phyloP scores from a whole-genome alignment of 1,284 basidiomycete species.

The Malassezia sp. region DNA sequence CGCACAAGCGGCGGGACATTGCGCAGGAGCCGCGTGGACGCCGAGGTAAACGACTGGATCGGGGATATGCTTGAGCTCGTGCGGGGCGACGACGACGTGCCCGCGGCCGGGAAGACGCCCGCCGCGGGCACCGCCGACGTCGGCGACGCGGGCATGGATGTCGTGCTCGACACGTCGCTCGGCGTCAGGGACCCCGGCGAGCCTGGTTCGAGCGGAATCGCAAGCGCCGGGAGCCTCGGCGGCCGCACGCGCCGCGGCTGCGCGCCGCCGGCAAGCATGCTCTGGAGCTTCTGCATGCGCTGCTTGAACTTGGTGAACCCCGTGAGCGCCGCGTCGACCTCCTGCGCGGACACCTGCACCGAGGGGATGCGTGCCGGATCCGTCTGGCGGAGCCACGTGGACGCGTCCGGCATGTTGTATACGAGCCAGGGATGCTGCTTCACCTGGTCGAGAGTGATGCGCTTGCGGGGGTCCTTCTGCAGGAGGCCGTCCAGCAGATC shows the following conservation, averaged over 20 bases:
- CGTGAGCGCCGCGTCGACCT: constrained; percentile 59
- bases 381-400: constrained; percentile 68
- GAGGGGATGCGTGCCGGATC: constrained; percentile 55
- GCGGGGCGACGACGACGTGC: too few relatives aligned
- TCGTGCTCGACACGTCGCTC: neutral
- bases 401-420: constrained; percentile 59
- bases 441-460: constrained; percentile 71
- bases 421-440: constrained; percentile 75
- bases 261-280: constrained; percentile 28
- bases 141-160: too few relatives aligned
- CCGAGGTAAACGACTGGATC: too few relatives aligned
- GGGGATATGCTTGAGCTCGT: too few relatives aligned
- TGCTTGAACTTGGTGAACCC: constrained; percentile 39
- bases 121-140: too few relatives aligned
- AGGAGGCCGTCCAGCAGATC: constrained; percentile 65
- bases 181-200: neutral
- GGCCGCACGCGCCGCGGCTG: constrained; percentile 15
- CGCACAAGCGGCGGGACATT: too few relatives aligned
- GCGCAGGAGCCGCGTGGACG: too few relatives aligned
- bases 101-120: too few relatives aligned
- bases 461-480: constrained; percentile 66
- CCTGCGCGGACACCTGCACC: constrained; percentile 64
- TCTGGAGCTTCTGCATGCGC: constrained; percentile 30
- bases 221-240: too few relatives aligned
- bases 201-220: too few relatives aligned